Percentiles rank a stretch among this genome's conserved stretches.
These are phyloP conservation scores for Cladosporium sp. DNA, from an alignment of 2,329 filamentous ascomycete genomes.

Conservation along the genomic window DNA sequence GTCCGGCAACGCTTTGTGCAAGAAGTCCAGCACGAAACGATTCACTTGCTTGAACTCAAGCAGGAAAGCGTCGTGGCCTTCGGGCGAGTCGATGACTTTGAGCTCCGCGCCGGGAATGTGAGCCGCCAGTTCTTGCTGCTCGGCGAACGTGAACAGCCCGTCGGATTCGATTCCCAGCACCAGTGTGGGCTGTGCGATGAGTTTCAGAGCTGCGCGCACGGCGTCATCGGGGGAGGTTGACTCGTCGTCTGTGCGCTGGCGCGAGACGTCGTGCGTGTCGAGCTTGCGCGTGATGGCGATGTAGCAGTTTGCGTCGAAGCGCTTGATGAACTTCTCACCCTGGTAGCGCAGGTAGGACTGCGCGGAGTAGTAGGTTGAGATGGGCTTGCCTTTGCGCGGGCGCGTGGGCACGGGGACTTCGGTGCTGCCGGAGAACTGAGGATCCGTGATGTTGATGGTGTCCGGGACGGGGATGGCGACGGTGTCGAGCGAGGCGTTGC, in stretches of 20 bases:
- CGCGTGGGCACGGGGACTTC: constrained; percentile 32
- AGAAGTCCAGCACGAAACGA: constrained; percentile 76
- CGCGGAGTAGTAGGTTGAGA: constrained; percentile 87
- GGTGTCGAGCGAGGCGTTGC: constrained; percentile 25
- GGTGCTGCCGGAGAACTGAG: constrained; percentile 49
- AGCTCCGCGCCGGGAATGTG: constrained; percentile 76
- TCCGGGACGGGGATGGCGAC: constrained; percentile 28
- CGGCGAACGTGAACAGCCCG: constrained; percentile 93
- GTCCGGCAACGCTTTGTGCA: constrained; percentile 78
- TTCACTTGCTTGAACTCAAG: constrained; percentile 98
- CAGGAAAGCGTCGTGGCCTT: constrained; percentile 95
- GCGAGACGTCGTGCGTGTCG: constrained; percentile 92
- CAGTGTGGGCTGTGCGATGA: constrained; percentile 85
- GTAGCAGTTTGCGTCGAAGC: constrained; percentile 98
- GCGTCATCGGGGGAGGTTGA: constrained; percentile 37
- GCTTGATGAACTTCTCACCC: constrained; percentile 91
- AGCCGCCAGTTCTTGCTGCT: constrained; percentile 87
- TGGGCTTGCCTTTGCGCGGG: constrained; percentile 38
- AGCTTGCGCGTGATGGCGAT: constrained; percentile 98
- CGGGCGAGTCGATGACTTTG: constrained; percentile 86
- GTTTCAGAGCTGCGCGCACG: constrained; percentile 71
- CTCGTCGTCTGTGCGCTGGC: constrained; percentile 56
- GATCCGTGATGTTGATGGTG: constrained; percentile 39
- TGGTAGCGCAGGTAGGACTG: constrained; percentile 98
- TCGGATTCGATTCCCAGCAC: constrained; percentile 95